These are phyloP conservation scores for Leucoagaricus sp. DNA, from an alignment of 1,284 basidiomycete species.

Conservation along the genomic window DNA sequence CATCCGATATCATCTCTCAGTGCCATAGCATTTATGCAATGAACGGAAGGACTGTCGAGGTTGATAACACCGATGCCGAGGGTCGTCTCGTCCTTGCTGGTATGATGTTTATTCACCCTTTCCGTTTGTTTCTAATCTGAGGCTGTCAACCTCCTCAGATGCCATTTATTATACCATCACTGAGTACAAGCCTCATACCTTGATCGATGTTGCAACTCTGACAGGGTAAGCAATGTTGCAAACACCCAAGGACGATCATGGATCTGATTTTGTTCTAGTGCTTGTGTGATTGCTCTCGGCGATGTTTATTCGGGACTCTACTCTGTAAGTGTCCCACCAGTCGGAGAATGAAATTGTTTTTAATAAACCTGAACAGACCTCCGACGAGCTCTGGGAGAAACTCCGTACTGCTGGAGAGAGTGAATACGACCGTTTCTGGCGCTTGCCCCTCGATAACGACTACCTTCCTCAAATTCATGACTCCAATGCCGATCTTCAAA, in stretches of 20 bases:
- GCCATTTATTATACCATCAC: slow-evolving; percentile 85
- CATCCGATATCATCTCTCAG: slow-evolving; percentile 2
- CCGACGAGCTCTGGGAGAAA: slow-evolving; percentile 73
- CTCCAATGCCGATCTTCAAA: slow-evolving; percentile 83
- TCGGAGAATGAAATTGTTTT: background rate
- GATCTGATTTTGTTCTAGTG: slow-evolving; percentile 40
- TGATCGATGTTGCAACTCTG: slow-evolving; percentile 86
- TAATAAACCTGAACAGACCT: slow-evolving; percentile 50
- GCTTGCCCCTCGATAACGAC: slow-evolving; percentile 82
- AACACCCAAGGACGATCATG: background rate
- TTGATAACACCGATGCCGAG: slow-evolving; percentile 90
- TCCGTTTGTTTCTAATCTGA: no score
- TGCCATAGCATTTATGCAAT: slow-evolving; percentile 73
- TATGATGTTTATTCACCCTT: no score
- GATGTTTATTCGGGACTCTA: slow-evolving; percentile 81
- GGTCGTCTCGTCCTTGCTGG: slow-evolving; percentile 80
- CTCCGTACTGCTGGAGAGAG: slow-evolving; percentile 70
- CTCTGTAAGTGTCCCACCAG: slow-evolving; percentile 48
- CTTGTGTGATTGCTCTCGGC: slow-evolving; percentile 70
- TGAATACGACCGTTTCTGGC: slow-evolving; percentile 84
- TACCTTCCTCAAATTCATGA: slow-evolving; percentile 76
- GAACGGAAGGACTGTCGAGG: slow-evolving; percentile 87
- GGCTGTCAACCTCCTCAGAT: no score
- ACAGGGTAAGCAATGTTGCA: slow-evolving; percentile 49
- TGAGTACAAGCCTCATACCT: slow-evolving; percentile 77